phyloP scores from a whole-genome alignment of 164 flowering plant species.

The Vitis vinifera region DNA sequence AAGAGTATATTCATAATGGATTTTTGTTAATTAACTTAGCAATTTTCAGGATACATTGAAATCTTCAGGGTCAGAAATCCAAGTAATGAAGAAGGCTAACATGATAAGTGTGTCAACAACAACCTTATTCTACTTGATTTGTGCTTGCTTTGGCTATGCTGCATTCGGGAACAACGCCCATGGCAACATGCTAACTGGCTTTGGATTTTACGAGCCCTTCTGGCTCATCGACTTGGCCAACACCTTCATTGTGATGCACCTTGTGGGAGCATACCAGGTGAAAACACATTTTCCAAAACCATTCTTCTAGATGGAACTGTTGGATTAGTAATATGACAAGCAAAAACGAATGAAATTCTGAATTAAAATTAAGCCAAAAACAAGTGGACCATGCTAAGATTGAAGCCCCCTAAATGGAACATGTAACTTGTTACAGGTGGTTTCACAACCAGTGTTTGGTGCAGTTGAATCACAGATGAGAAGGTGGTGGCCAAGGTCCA shows the following conservation, averaged over 20 bases:
- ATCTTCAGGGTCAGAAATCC: conserved; percentile 49
- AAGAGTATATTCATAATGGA: too few species aligned
- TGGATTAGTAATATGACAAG: too few species aligned
- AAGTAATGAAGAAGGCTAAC: conserved; percentile 64
- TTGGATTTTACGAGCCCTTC: conserved; percentile 61
- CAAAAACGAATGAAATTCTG: too few species aligned
- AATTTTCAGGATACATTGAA: conserved; percentile 42
- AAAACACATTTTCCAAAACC: not conserved
- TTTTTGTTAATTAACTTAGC: not conserved
- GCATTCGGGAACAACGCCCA: conserved; percentile 70
- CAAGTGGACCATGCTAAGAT: too few species aligned
- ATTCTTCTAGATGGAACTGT: conserved; percentile 1
- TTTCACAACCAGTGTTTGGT: conserved; percentile 33
- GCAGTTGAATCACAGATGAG: not conserved
- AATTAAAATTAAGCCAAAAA: too few species aligned
- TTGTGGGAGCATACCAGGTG: conserved; percentile 64
- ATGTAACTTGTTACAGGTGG: conserved; percentile 26
- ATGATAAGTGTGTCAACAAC: conserved; percentile 31
- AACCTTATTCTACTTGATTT: conserved; percentile 46
- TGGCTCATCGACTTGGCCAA: conserved; percentile 69
- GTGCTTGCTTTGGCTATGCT: conserved; percentile 70
- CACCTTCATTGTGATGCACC: conserved; percentile 56
- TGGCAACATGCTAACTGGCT: conserved; percentile 61
- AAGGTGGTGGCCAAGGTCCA: too few species aligned
- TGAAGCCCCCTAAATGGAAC: too few species aligned